Evolutionary conservation across 495 filamentous ascomycete species (phyloP), one percentile per base, ranked within the genome.

Genomic region (Talaromyces thailandensis): DNA sequence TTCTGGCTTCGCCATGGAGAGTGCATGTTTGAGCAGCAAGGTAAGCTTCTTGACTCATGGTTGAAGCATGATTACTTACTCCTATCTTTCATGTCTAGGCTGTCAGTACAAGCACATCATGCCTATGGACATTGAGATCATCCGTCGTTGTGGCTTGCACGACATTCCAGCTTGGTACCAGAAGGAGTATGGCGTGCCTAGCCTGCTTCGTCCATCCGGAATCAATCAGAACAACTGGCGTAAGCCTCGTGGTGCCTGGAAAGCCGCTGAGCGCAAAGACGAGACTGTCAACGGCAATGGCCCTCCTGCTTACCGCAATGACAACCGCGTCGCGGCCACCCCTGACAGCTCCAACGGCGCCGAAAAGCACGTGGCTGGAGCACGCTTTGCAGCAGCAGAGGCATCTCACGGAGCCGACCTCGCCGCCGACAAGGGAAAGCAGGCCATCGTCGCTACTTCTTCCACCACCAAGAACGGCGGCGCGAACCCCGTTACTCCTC

Each of bases 21-120:
- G 58, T 96, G 92, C 71, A 88, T 89, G 67, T 96, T 89, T 72
- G 84, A 80, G 40, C 88, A 93, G 70, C 86, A 92, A 68, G 92
- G 77, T 75, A 66, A 48, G 72, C 32, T 23, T 18, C 18, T 57
- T 35, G 6, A 8, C n/a, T 53, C 50, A 32, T 31, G 16, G 21
- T 32, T 11, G 6, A 25, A 55, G 32, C 24, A 14, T 37, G 51
- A 14, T 23, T 31, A 35, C 21, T 18, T 58, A 29, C 12, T 4
- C 53, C 58, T 16, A 59, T 29, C 6, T 21, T 51, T 29, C 12
- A 1, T 60, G 6, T 32, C 21, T 43, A 80, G 77, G 92, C 3
- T 96, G 92, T 73, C 79, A 87, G 65, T 96, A 84, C 76, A 89
- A 88, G 73, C 92, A 96, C 68, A 88, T 93, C 68, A 93, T 96